These are phyloP conservation scores for Mycena belliarum DNA, from an alignment of 768 basidiomycete species.

Conservation along the genomic window DNA sequence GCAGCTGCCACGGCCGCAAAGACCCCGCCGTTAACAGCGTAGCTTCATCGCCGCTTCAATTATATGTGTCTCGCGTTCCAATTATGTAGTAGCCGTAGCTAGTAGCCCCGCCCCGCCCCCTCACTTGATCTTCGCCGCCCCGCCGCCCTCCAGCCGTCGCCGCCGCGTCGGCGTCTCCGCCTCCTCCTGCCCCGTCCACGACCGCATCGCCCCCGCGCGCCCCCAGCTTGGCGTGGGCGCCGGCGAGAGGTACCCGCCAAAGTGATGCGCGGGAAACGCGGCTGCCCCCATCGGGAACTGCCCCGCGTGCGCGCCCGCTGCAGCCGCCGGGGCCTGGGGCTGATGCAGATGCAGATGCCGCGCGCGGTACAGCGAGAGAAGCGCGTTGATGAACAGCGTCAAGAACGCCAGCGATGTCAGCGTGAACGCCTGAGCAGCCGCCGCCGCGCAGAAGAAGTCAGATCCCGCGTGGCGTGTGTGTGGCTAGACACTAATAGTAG, in stretches of 20 bases:
- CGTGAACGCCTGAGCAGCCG: slow-evolving; percentile 59
- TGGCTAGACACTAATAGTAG: background rate
- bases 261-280: slow-evolving; percentile 36
- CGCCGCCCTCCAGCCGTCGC: slow-evolving; percentile 59
- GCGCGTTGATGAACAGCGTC: slow-evolving; percentile 79
- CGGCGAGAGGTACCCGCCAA: slow-evolving; percentile 50
- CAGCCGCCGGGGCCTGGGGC: slow-evolving; percentile 28
- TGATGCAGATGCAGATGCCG: slow-evolving; percentile 58
- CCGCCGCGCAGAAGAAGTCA: slow-evolving; percentile 6
- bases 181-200: slow-evolving; percentile 38
- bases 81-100: no score
- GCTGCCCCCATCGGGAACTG: slow-evolving; percentile 34
- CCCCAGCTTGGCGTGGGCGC: slow-evolving; percentile 50
- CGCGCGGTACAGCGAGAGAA: slow-evolving; percentile 76
- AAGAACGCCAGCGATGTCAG: slow-evolving; percentile 75
- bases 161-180: slow-evolving; percentile 48
- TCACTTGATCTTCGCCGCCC: slow-evolving; percentile 55
- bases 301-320: slow-evolving; percentile 5
- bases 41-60: no score
- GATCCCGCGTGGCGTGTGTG: slow-evolving; percentile 13
- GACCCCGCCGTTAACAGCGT: slow-evolving; percentile 10
- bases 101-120: no score
- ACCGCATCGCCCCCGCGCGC: slow-evolving; percentile 32
- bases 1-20: background rate
- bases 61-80: no score